These are phyloP conservation scores for Sutorius australiensis DNA, from an alignment of 768 basidiomycete species.

Conservation along the genomic window DNA sequence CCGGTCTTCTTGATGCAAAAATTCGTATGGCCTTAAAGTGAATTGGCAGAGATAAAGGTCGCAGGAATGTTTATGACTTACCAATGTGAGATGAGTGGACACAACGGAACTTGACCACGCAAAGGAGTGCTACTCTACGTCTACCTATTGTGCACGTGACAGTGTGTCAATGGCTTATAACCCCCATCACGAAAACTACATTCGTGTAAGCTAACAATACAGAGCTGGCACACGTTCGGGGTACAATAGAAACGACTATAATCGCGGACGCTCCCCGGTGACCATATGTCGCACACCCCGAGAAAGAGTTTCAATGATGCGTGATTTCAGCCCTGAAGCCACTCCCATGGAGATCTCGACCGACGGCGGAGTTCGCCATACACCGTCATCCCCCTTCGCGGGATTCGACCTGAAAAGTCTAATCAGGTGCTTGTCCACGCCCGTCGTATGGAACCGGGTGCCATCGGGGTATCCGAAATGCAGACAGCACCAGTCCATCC, in stretches of 20 bases:
- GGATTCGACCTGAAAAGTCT: slow-evolving; percentile 18
- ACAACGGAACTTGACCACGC: too few relatives aligned
- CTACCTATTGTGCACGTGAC: too few relatives aligned
- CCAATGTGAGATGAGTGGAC: too few relatives aligned
- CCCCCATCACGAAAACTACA: too few relatives aligned
- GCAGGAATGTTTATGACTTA: too few relatives aligned
- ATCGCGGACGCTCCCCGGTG: neutral
- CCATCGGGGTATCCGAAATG: slow-evolving; percentile 16
- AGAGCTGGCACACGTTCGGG: too few relatives aligned
- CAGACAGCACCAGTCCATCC: slow-evolving; percentile 13
- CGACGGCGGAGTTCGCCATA: slow-evolving; percentile 4
- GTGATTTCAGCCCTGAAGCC: slow-evolving; percentile 14
- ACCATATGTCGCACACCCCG: slow-evolving; percentile 5
- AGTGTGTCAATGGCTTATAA: too few relatives aligned
- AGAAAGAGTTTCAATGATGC: slow-evolving; percentile 7
- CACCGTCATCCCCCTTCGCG: slow-evolving; percentile 9
- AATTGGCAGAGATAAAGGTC: neutral
- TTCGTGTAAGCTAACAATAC: too few relatives aligned
- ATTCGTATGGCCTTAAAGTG: too few relatives aligned
- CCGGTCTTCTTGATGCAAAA: too few relatives aligned
- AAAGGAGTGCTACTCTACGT: too few relatives aligned
- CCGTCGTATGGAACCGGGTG: slow-evolving; percentile 8
- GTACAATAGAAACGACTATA: neutral
- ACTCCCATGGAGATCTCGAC: slow-evolving; percentile 20
- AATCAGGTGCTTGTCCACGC: slow-evolving; percentile 4